A percentile compares a stretch with the other conserved stretches of the same genome.
These are phyloP conservation scores for Botryotinia convoluta DNA, from an alignment of 2,329 filamentous ascomycete species.

Conservation along the genomic window DNA sequence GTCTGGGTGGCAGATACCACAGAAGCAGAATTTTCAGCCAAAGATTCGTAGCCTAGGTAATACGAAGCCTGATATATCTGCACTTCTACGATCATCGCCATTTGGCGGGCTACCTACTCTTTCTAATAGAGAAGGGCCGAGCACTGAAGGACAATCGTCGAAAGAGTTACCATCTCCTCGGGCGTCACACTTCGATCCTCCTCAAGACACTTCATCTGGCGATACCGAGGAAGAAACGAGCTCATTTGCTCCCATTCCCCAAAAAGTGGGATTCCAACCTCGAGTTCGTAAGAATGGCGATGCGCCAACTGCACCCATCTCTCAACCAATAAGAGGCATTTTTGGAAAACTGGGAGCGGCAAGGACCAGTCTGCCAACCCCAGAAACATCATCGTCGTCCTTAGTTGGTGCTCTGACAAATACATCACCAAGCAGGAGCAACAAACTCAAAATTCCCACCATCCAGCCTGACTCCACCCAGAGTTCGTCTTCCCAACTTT, in stretches of 20 bases:
- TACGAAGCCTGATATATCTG: conserved; percentile 31
- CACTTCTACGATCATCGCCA: conserved; percentile 34
- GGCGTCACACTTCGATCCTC: not conserved
- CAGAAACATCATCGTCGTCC: conserved; percentile 23
- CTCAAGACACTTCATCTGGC: not conserved
- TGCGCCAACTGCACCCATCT: conserved; percentile 21
- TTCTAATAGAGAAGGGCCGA: not conserved
- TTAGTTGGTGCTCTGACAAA: conserved; percentile 23
- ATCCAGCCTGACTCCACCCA: not conserved
- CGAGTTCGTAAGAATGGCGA: conserved; percentile 24
- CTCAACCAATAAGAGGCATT: conserved; percentile 21
- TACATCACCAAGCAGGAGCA: conserved; percentile 28
- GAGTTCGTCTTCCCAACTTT: not conserved
- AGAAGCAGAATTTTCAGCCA: conserved; percentile 38
- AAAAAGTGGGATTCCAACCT: conserved; percentile 36
- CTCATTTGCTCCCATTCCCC: conserved; percentile 33
- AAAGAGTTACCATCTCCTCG: not conserved
- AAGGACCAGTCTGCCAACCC: conserved; percentile 10
- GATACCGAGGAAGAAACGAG: not conserved
- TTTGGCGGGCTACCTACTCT: conserved; percentile 31
- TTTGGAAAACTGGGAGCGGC: conserved; percentile 10
- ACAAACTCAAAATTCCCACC: conserved; percentile 21
- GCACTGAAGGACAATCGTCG: not conserved
- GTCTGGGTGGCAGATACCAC: conserved; percentile 34
- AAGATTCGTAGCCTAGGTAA: conserved; percentile 25